Conservation (phyloP, 352 stramenopile species). For the Globisporangium middletonii region DNA sequence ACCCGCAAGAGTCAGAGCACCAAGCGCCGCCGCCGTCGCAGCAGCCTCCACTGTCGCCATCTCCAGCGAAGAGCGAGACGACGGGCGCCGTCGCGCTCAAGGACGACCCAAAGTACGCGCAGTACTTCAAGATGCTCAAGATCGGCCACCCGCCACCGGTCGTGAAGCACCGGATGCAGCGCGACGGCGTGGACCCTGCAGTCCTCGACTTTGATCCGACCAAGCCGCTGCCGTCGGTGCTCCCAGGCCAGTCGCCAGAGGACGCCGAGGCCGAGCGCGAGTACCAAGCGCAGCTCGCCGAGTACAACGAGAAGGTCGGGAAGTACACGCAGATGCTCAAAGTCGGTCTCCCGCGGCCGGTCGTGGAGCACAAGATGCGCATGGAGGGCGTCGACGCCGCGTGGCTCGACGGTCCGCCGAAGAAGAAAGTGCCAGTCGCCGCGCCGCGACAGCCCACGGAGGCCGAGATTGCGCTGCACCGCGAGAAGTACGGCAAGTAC, state of each 20-base stretch:
- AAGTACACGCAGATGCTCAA: conserved; percentile 82
- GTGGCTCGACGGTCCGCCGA: conserved; percentile 60
- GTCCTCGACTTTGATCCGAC: conserved; percentile 63
- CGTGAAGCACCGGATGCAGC: conserved; percentile 76
- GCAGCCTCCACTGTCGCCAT: not conserved
- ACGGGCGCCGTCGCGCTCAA: conserved; percentile 42
- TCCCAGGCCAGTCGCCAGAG: conserved; percentile 13
- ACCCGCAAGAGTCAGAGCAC: conserved; percentile 5
- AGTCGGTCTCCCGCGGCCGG: conserved; percentile 50
- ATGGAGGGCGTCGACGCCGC: conserved; percentile 63
- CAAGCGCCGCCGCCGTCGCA: not conserved
- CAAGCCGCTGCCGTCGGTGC: conserved; percentile 28
- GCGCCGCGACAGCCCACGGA: conserved; percentile 25
- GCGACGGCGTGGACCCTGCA: conserved; percentile 49
- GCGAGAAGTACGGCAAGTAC: conserved; percentile 76
- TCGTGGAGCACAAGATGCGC: conserved; percentile 83
- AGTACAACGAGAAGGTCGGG: conserved; percentile 60
- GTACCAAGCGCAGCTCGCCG: conserved; percentile 44
- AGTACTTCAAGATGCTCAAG: conserved; percentile 84
- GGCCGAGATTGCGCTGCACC: conserved; percentile 47
- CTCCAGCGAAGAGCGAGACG: conserved; percentile 5
- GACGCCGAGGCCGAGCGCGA: conserved; percentile 35
- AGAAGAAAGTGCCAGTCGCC: conserved; percentile 22
- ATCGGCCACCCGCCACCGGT: conserved; percentile 57
- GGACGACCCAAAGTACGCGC: conserved; percentile 56